Conservation (phyloP, 2,329 filamentous ascomycete species). For the Aspergillus sp. region DNA sequence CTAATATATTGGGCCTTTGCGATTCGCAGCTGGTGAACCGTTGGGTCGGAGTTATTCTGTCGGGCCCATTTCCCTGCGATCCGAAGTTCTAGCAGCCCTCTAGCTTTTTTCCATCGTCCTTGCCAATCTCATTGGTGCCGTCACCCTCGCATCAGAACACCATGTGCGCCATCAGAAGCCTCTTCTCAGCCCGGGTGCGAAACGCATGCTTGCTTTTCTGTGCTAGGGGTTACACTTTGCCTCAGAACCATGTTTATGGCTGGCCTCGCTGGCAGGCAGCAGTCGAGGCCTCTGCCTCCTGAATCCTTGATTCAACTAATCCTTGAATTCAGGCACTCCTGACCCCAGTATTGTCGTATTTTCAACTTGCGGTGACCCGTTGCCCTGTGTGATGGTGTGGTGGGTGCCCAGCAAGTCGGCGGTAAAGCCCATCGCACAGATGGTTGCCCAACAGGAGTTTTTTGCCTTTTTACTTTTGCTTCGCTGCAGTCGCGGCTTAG, state of each 20-base stretch:
- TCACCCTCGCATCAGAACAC: too few species aligned
- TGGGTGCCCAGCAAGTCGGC: conserved; percentile 35
- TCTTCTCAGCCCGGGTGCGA: background rate
- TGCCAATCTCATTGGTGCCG: too few species aligned
- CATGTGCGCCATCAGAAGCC: too few species aligned
- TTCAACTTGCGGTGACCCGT: conserved; percentile 17
- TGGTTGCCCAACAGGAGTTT: conserved; percentile 22
- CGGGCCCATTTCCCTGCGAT: conserved; percentile 2
- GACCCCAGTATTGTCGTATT: background rate
- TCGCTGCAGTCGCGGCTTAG: too few species aligned
- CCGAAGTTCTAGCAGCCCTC: conserved; percentile 3
- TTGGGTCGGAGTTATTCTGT: background rate
- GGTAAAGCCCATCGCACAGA: conserved; percentile 33
- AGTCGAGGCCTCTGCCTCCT: too few species aligned
- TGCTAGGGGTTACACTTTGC: conserved; percentile 12
- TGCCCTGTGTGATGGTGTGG: conserved; percentile 16
- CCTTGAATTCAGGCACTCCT: too few species aligned
- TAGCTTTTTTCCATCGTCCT: background rate
- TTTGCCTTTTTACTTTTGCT: background rate
- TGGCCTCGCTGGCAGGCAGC: too few species aligned
- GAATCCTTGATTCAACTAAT: too few species aligned
- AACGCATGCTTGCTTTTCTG: background rate
- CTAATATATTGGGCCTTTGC: background rate
- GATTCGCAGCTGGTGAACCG: conserved; percentile 8
- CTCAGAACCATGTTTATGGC: background rate